Evolutionary conservation across 2,329 filamentous ascomycete species (phyloP).

Genomic region (Colletotrichum coccodes): DNA sequence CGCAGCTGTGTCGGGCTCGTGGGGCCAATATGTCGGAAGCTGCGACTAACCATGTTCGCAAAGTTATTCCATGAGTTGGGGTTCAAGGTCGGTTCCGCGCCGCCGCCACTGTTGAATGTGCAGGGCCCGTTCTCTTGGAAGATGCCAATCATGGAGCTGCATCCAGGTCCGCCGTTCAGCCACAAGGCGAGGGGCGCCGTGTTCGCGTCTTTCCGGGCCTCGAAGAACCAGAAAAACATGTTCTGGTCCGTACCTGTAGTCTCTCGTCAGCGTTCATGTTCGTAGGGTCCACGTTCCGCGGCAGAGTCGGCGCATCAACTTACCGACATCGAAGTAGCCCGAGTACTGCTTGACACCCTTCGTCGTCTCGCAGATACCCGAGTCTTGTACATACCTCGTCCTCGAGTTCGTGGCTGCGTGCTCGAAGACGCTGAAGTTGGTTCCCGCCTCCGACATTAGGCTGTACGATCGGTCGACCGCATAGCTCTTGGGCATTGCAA

Average conservation of each 20-base stretch:
- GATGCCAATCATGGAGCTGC: constrained; percentile 50
- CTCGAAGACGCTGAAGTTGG: constrained; percentile 56
- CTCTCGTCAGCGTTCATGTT: constrained; percentile 33
- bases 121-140: constrained; percentile 57
- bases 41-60: constrained; percentile 48
- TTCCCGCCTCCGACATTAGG: constrained; percentile 30
- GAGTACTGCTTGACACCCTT: constrained; percentile 60
- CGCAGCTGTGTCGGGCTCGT: not conserved
- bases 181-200: constrained; percentile 47
- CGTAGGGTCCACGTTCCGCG: not conserved
- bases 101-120: constrained; percentile 48
- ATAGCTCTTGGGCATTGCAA: constrained; percentile 8
- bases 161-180: constrained; percentile 53
- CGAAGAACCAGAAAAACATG: constrained; percentile 57
- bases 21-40: not conserved
- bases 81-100: constrained; percentile 51
- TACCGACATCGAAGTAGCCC: constrained; percentile 59
- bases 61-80: constrained; percentile 53
- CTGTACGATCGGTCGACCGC: constrained; percentile 32
- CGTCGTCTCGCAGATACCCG: constrained; percentile 61
- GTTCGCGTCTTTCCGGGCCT: constrained; percentile 42
- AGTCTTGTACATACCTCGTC: constrained; percentile 60
- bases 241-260: constrained; percentile 44
- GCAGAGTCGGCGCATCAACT: constrained; percentile 12
- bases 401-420: constrained; percentile 56